A percentile compares a stretch with the other conserved stretches of the same genome.
Evolutionary conservation across 148 eudicot species (phyloP).

Genomic region (Tetragonia tetragonoides): DNA sequence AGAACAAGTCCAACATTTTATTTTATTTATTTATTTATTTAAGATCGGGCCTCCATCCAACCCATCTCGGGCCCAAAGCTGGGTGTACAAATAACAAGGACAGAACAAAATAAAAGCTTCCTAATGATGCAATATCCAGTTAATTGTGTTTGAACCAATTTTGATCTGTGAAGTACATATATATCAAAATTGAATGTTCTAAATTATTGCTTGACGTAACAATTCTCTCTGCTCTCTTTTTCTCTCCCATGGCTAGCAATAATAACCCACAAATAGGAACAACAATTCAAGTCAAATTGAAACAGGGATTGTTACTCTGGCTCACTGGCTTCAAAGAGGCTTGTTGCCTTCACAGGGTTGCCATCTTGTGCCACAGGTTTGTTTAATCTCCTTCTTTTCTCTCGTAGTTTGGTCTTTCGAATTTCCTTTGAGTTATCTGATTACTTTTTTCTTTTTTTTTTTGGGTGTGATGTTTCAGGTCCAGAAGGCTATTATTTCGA

Average conservation of each 20-base stretch:
- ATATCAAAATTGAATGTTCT: not conserved
- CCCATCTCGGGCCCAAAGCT: no score
- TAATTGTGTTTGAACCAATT: no score
- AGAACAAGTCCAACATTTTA: no score
- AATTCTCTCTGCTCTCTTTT: not conserved
- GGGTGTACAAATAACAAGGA: no score
- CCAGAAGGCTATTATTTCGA: conserved; percentile 62
- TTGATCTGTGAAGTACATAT: not conserved
- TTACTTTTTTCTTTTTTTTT: not conserved
- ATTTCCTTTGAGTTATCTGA: not conserved
- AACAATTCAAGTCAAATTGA: conserved; percentile 32
- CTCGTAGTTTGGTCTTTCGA: not conserved
- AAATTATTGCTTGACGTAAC: not conserved
- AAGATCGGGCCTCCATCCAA: no score
- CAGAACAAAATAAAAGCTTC: no score
- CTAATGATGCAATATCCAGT: no score
- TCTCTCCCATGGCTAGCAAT: conserved; percentile 15
- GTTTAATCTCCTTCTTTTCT: not conserved
- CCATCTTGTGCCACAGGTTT: conserved; percentile 76
- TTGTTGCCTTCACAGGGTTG: conserved; percentile 72
- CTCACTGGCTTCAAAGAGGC: conserved; percentile 73
- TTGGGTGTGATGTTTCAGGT: conserved; percentile 36
- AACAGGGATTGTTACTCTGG: conserved; percentile 53
- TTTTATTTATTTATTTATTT: no score
- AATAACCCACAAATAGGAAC: not conserved